Evolutionary conservation across 768 basidiomycete genomes (phyloP), one percentile per base, ranked within the genome.

Genomic region (Cantharellus anzutake): DNA sequence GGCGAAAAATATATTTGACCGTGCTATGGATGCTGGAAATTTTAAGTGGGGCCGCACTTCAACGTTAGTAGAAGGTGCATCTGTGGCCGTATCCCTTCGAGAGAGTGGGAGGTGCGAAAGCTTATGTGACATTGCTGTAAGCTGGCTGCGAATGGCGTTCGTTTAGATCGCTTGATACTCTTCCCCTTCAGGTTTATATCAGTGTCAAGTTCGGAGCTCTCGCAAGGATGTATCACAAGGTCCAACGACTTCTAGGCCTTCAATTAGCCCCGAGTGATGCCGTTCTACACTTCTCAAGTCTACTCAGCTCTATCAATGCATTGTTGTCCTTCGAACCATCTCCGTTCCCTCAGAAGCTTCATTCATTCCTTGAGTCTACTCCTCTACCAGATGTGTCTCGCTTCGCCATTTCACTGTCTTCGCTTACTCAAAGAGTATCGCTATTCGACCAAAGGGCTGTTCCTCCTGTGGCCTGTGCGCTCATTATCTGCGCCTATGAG

Each of bases 1-100:
- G 63, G 82, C 83, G 7, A 76, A 76, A 61, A 74, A 74, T 59
- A 70, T 90, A 37, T 89, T 89, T 70, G 77, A 78, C 70, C 80
- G 82, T 64, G 78, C 79, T 35, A 85, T 81, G 78, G 62, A 70
- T 34, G 73, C 73, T 40, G 78, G 77, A 16, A 68, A 72, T 5
- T 82, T 79, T 66, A 78, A 78, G 42, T 91, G 86, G 86, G 87
- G 88, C 42, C 75, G 79, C 57, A 81, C 76, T 63, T 81, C 86
- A 29, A 86, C 78, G 68, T 71, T 79, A 51, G 74, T 79, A 7
- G 82, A 83, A 0, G 88, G 80, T 7, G 84, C 82, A 2, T 78
- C 81, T 52, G 71, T 88, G 37, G 76, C 80, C 35, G 75, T 88
- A 59, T 80, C 84, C 3, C 72, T 88, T 50, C 81, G 86, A 56